Evolutionary conservation across 164 flowering plant species (phyloP), one percentile per base, ranked within the genome.

Genomic region (grape (Vitis vinifera)): DNA sequence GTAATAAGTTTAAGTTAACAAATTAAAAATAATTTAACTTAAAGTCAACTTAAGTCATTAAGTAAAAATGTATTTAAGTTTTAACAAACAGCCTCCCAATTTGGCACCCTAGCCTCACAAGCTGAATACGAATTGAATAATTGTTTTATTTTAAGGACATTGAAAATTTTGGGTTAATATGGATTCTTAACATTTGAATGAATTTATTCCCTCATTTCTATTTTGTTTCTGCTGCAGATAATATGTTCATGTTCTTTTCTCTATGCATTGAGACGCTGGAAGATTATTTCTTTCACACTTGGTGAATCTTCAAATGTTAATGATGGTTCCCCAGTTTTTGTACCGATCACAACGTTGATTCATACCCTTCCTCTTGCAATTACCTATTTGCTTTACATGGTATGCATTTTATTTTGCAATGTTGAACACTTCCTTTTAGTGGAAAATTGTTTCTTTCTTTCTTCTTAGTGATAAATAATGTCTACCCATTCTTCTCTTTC

Each of bases 321-420:
- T 55, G 85, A 83, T 59, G 76, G 71, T 67, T 71, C 78, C 30
- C 59, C 70, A 51, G 51, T 51, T 23, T 71, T 84, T 60, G 88
- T 88, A 11, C 77, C 92, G 16, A 48, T 76, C 16, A 79, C 72
- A 74, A 84, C 85, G 15, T 65, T 88, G 73, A 58, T 72, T 19
- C 79, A 72, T 68, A 83, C 90, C 53, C 62, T 76, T 77, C 92
- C 92, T 44, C 82, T 88, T 68, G 70, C 90, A 64, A 19, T 66
- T 23, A 56, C 90, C 62, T 88, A 88, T 79, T 79, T 88, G 74
- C 80, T 82, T 51, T 81, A 80, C 72, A 82, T 79, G 86, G 86
- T 80, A 76, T 63, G 59, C 56, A 16, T 76, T 53, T 65, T 48
- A 4, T 51, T 59, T 4, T 55, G 19, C 19, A 49, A 65, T 12